Evolutionary conservation across 2,329 filamentous ascomycete species (phyloP).

Genomic region (Epichloe typhina): DNA sequence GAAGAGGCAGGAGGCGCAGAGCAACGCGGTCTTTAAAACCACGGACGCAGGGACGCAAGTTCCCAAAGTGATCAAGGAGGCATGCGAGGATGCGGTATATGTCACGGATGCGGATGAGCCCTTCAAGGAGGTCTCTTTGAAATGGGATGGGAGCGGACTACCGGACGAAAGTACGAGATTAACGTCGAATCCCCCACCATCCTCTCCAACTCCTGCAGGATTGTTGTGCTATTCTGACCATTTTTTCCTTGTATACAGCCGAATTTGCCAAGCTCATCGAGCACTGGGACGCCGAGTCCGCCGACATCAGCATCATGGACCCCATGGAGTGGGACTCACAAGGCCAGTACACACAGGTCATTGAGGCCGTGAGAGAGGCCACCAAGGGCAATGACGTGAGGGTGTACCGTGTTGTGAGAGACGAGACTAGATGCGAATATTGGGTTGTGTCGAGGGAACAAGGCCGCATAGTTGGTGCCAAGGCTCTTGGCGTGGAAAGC

Average conservation of each 20-base stretch:
- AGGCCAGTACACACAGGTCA: constrained; percentile 54
- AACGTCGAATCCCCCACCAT: neutral
- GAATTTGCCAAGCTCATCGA: constrained; percentile 57
- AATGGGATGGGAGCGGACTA: constrained; percentile 40
- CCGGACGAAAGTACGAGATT: constrained; percentile 46
- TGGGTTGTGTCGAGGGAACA: constrained; percentile 58
- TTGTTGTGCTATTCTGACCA: neutral
- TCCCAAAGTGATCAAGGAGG: constrained; percentile 42
- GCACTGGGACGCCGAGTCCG: constrained; percentile 37
- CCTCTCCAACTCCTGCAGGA: neutral
- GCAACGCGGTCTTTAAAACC: constrained; percentile 32
- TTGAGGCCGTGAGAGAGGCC: constrained; percentile 55
- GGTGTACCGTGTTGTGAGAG: constrained; percentile 58
- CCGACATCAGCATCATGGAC: constrained; percentile 51
- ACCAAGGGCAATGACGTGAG: constrained; percentile 53
- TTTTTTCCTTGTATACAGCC: constrained; percentile 28
- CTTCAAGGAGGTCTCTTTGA: constrained; percentile 63
- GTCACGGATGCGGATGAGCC: constrained; percentile 74
- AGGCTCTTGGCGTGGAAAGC: constrained; percentile 62
- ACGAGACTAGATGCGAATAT: constrained; percentile 58
- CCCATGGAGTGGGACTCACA: constrained; percentile 59
- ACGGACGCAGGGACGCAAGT: constrained; percentile 42
- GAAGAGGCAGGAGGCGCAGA: constrained; percentile 9
- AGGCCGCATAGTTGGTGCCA: constrained; percentile 59
- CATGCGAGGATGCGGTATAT: constrained; percentile 48